Evolutionary conservation across 2,329 filamentous ascomycete species (phyloP), one percentile per base, ranked within the genome.

Genomic region (Septoria linicola): DNA sequence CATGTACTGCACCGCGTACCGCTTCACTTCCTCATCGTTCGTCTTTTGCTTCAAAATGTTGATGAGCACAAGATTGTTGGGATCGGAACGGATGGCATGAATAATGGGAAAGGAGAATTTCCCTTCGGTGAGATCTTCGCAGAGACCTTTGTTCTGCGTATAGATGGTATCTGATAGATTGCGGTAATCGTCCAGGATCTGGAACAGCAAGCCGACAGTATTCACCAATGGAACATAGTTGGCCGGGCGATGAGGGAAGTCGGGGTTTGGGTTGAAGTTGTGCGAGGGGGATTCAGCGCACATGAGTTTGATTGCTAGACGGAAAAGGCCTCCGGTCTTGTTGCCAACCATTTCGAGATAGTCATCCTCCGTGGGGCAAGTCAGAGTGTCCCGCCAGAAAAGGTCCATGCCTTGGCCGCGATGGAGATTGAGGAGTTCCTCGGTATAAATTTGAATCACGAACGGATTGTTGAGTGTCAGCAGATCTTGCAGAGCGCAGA

Each of bases 101-200:
- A 97, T 96, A 64, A 97, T 85, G 34, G 91, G 90, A 68, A 96
- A 96, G 20, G 87, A 92, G 75, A 96, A 96, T 77, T 97, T 97
- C 58, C 92, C 92, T 74, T 97, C 93, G 1, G 90, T 96, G 62
- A 97, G 74, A 71, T 97, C 93, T 74, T 97, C 92, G 70, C 89
- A 95, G 61, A 96, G 81, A 42, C 92, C 93, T 75, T 97, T 97
- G 71, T 95, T 92, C 58, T 86, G 77, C 31, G 84, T 84, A 76
- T 96, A 96, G 64, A 65, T 69, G 2, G 70, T 66, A 34, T 73
- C 68, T 46, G 70, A 71, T 36, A 99, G 82, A 69, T 97, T 97
- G 70, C 90, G 83, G 74, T 96, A 96, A 78, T 99, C 93, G 74
- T 92, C 88, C 62, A 88, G 82, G 72, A 95, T 93, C 71, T 95